Evolutionary conservation across 768 basidiomycete genomes (phyloP).

Genomic region (Podaxis sp.): DNA sequence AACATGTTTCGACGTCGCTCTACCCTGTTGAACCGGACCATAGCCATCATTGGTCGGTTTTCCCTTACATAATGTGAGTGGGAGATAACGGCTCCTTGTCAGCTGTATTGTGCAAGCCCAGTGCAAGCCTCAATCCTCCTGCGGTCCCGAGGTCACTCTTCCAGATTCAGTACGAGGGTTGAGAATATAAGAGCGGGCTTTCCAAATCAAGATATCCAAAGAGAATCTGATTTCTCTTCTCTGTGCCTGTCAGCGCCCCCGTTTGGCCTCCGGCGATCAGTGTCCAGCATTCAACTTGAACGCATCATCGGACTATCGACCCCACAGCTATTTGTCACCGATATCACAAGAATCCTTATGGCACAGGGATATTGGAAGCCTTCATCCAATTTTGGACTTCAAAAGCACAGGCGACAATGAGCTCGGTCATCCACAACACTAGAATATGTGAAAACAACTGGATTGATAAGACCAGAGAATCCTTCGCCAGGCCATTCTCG

Average conservation of each 20-base stretch:
- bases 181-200: background rate
- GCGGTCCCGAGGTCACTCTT: background rate
- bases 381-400: background rate
- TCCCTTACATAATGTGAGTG: slow-evolving; percentile 3
- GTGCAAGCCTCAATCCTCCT: background rate
- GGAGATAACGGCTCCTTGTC: background rate
- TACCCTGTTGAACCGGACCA: background rate
- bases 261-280: background rate
- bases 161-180: background rate
- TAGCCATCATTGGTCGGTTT: background rate
- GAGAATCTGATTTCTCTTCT: background rate
- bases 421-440: background rate
- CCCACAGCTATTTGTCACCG: background rate
- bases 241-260: background rate
- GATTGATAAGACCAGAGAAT: background rate
- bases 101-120: background rate
- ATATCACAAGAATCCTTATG: background rate
- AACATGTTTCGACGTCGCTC: background rate
- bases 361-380: background rate
- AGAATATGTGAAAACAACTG: background rate
- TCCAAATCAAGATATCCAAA: background rate
- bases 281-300: background rate
- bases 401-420: background rate
- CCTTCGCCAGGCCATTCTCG: background rate
- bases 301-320: background rate